Evolutionary conservation across 495 filamentous ascomycete genomes (phyloP).

Genomic region (Ascodesmis nigricans): DNA sequence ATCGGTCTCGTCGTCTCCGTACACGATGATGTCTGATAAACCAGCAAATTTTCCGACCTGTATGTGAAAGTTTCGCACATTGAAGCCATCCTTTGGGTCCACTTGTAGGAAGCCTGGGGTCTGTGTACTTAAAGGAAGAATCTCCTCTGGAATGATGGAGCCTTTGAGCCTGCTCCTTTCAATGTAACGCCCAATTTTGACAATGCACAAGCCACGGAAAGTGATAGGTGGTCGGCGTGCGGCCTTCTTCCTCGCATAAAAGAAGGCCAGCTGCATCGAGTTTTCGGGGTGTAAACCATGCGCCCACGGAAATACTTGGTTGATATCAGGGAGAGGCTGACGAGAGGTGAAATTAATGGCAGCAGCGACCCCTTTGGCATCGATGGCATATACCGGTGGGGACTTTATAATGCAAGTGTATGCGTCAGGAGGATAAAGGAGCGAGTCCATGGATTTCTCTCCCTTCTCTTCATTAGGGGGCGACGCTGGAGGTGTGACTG

Average conservation of each 20-base stretch:
- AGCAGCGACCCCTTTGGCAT: slow-evolving; percentile 40
- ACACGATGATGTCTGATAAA: slow-evolving; percentile 78
- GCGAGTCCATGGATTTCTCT: slow-evolving; percentile 32
- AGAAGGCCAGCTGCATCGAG: slow-evolving; percentile 71
- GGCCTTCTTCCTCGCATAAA: slow-evolving; percentile 50
- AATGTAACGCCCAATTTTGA: slow-evolving; percentile 74
- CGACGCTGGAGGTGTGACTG: slow-evolving; percentile 46
- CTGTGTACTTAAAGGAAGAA: slow-evolving; percentile 28
- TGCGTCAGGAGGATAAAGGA: slow-evolving; percentile 51
- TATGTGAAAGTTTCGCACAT: slow-evolving; percentile 86
- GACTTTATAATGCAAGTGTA: slow-evolving; percentile 34
- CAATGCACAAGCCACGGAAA: slow-evolving; percentile 59
- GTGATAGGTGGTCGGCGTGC: slow-evolving; percentile 44
- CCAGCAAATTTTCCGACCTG: slow-evolving; percentile 75
- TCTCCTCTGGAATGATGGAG: slow-evolving; percentile 56
- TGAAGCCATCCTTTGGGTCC: slow-evolving; percentile 69
- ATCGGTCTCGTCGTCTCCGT: slow-evolving; percentile 43
- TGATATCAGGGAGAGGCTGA: slow-evolving; percentile 63
- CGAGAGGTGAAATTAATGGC: slow-evolving; percentile 52
- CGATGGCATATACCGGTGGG: slow-evolving; percentile 50
- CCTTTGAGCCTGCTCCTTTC: slow-evolving; percentile 59
- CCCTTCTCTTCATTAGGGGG: slow-evolving; percentile 27
- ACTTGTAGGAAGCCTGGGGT: slow-evolving; percentile 40
- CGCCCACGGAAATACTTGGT: slow-evolving; percentile 84
- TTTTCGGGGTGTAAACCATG: slow-evolving; percentile 87